Percentiles rank a stretch among this genome's conserved stretches.
Conservation (phyloP, 257 asterid species). For the Solanum tacnaense region DNA sequence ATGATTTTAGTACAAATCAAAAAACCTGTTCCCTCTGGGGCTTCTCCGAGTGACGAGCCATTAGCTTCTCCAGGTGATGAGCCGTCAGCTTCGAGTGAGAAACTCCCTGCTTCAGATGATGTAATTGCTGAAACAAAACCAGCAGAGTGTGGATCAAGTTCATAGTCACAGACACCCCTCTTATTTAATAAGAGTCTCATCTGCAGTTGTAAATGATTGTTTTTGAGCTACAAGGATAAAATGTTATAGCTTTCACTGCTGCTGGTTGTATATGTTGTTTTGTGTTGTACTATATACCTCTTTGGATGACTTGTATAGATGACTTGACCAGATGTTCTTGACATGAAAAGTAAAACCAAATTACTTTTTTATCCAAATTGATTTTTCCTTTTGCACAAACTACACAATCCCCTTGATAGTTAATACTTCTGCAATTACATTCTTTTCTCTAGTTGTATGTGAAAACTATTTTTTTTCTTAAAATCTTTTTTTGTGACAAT, state of each 20-base stretch:
- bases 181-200: background rate
- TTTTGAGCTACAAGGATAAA: background rate
- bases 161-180: background rate
- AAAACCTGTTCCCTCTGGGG: conserved; percentile 20
- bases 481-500: background rate
- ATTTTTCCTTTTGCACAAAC: background rate
- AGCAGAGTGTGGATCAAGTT: conserved; percentile 7
- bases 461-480: no score
- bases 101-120: conserved; percentile 10
- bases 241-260: background rate
- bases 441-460: background rate
- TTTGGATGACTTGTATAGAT: background rate
- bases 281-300: background rate
- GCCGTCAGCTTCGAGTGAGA: conserved; percentile 10
- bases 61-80: conserved; percentile 1
- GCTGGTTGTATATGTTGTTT: background rate
- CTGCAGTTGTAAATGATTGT: background rate
- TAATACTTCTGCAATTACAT: background rate
- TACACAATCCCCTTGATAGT: background rate
- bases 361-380: background rate
- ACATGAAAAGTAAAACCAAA: background rate
- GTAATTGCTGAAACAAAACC: background rate
- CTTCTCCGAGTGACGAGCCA: background rate
- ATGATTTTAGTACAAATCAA: conserved; percentile 78
- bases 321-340: background rate